These are phyloP conservation scores for Fusarium sp. DNA, from an alignment of 2,329 filamentous ascomycete genomes.

Conservation along the genomic window DNA sequence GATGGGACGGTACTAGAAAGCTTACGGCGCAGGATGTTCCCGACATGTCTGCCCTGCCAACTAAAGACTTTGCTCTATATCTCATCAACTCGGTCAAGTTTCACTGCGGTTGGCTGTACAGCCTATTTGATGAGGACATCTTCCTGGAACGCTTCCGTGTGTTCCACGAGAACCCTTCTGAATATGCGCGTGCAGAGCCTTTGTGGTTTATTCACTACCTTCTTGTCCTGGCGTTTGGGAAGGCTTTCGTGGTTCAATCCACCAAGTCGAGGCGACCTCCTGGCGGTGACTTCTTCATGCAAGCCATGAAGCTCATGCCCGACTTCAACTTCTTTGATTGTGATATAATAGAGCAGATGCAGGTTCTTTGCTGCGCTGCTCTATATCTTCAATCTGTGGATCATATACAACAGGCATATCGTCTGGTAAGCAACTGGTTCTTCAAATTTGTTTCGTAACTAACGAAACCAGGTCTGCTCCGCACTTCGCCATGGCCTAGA, in stretches of 20 bases:
- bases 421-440: neutral
- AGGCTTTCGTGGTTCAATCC: slow-evolving; percentile 32
- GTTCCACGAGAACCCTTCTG: slow-evolving; percentile 16
- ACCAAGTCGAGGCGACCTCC: slow-evolving; percentile 27
- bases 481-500: slow-evolving; percentile 23
- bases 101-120: slow-evolving; percentile 29
- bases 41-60: slow-evolving; percentile 13
- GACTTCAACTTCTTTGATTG: slow-evolving; percentile 29
- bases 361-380: slow-evolving; percentile 28
- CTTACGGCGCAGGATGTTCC: neutral
- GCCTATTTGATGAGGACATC: slow-evolving; percentile 26
- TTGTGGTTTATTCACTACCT: slow-evolving; percentile 37
- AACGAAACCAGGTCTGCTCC: slow-evolving; percentile 13
- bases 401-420: slow-evolving; percentile 15
- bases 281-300: slow-evolving; percentile 24
- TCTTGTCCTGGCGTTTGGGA: slow-evolving; percentile 30
- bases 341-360: slow-evolving; percentile 26
- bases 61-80: slow-evolving; percentile 30
- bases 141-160: slow-evolving; percentile 28
- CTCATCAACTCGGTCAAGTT: slow-evolving; percentile 37
- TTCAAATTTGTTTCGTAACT: rapidly evolving
- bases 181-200: neutral
- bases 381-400: slow-evolving; percentile 28
- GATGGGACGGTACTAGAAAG: slow-evolving; percentile 19
- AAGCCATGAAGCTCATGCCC: slow-evolving; percentile 36